Evolutionary conservation across 2,329 filamentous ascomycete species (phyloP).

Genomic region (Sporothrix dimorphospora): DNA sequence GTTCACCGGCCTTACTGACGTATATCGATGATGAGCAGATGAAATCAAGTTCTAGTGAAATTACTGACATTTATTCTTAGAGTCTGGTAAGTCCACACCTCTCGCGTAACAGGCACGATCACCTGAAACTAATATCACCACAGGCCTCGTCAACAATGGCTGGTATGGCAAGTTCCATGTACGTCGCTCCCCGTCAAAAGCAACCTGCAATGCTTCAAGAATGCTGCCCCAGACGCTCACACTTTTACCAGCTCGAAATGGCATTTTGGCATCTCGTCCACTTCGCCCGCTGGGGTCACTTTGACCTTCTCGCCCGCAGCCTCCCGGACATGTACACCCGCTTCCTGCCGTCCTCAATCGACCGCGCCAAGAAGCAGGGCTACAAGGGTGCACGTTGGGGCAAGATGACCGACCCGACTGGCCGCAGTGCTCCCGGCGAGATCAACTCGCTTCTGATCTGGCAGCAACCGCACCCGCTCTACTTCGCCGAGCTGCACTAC

Average conservation of each 20-base stretch:
- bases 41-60: constrained; percentile 27
- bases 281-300: constrained; percentile 55
- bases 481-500: constrained; percentile 61
- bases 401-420: constrained; percentile 62
- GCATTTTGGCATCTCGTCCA: constrained; percentile 56
- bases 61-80: background rate
- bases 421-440: constrained; percentile 59
- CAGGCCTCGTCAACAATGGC: constrained; percentile 56
- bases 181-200: constrained; percentile 30
- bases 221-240: background rate
- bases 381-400: constrained; percentile 51
- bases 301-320: constrained; percentile 49
- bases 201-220: no score
- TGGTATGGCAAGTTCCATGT: constrained; percentile 61
- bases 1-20: background rate
- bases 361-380: constrained; percentile 46
- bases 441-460: constrained; percentile 65
- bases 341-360: constrained; percentile 47
- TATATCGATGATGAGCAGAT: background rate
- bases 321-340: constrained; percentile 51
- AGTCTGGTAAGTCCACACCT: constrained; percentile 15
- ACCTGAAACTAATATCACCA: constrained; percentile 14
- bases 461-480: constrained; percentile 65
- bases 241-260: constrained; percentile 51
- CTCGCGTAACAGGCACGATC: background rate